These are phyloP conservation scores for Trichoderma asperellum DNA, from an alignment of 2,329 filamentous ascomycete genomes.

Conservation along the genomic window DNA sequence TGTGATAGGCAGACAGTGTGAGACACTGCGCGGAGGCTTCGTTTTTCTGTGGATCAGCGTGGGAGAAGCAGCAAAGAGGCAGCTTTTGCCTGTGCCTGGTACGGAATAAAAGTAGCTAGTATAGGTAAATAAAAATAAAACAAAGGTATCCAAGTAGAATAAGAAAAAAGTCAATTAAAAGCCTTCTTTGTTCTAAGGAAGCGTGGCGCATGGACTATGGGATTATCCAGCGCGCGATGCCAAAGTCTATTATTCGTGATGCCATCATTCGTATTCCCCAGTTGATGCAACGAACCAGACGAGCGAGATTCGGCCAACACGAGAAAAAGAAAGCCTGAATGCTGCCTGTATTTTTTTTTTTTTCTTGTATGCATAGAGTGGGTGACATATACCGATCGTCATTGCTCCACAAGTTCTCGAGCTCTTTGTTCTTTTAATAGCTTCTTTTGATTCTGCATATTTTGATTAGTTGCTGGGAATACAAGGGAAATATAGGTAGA, in stretches of 20 bases:
- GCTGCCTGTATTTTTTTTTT: background rate
- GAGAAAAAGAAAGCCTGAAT: background rate
- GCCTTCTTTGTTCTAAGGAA: background rate
- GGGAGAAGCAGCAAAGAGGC: background rate
- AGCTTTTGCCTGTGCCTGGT: background rate
- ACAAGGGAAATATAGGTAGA: background rate
- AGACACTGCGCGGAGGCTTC: constrained; percentile 15
- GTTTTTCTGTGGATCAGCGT: background rate
- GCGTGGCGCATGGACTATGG: background rate
- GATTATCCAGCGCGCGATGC: constrained; percentile 6
- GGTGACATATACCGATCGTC: constrained; percentile 25
- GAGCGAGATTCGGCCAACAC: constrained; percentile 19
- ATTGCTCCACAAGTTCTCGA: constrained; percentile 5
- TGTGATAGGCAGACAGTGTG: constrained; percentile 27
- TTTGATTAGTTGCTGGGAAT: background rate
- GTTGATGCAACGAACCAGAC: background rate
- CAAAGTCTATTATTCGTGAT: constrained; percentile 23
- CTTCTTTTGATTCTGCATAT: background rate
- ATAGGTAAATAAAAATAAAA: background rate
- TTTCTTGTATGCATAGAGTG: background rate
- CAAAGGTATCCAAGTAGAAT: background rate
- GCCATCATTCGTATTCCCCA: constrained; percentile 13
- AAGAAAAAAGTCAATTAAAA: background rate
- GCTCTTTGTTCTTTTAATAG: constrained; percentile 9
- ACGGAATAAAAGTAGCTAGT: background rate